Evolutionary conservation across 495 filamentous ascomycete species (phyloP).

Genomic region (Hypomontagnella monticulosa): DNA sequence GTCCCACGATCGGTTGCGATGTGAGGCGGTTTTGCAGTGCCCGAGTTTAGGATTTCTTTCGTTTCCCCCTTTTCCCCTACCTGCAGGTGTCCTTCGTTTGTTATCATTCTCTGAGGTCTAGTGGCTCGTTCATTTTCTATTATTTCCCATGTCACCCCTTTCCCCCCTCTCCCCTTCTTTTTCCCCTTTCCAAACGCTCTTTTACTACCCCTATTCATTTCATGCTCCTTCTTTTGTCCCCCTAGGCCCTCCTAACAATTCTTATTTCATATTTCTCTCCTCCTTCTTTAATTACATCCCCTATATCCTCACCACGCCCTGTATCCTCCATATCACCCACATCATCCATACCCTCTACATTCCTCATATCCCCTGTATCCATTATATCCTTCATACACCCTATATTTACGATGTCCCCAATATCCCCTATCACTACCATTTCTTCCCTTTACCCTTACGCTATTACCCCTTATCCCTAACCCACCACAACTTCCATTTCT

Average conservation of each 20-base stretch:
- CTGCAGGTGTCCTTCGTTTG: neutral
- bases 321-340: no score
- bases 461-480: no score
- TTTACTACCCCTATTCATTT: no score
- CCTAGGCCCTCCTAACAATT: neutral
- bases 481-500: slow-evolving; percentile 1
- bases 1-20: no score
- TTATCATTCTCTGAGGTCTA: neutral
- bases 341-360: no score
- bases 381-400: no score
- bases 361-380: neutral
- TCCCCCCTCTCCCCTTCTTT: neutral
- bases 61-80: neutral
- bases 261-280: neutral
- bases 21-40: slow-evolving; percentile 37
- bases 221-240: neutral
- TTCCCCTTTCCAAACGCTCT: neutral
- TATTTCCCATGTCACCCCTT: neutral
- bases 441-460: neutral
- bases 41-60: slow-evolving; percentile 14
- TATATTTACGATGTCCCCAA: no score
- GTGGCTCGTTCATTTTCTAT: neutral
- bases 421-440: neutral
- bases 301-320: no score
- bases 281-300: no score